Base-by-base conservation (phyloP, 768 basidiomycete species). In the Strobilomyces echinocephalus region DNA sequence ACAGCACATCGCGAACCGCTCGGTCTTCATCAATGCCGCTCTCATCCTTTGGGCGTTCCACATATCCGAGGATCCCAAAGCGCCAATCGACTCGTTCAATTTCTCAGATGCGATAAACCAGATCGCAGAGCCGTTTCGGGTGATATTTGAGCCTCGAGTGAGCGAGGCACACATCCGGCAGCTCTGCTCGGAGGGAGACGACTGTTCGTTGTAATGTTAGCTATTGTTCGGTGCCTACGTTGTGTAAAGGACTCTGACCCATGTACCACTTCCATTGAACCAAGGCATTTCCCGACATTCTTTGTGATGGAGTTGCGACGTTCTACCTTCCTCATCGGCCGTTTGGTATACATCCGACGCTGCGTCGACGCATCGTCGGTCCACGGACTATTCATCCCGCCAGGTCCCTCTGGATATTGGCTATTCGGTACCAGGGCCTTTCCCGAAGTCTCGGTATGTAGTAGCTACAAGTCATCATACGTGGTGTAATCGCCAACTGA, bases 341-440 rank as follows among this genome's bases (percentile, higher is more conserved):
- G 52, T 35, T 56, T 34, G 46, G 14, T 24, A 9, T 54, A 38
- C 28, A 6, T 26, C 21, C 18, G 26, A 14, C 31, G 11, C 30
- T 8, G 38, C 15, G 6, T 39, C 18, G 26, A 14, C 31, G 11
- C 30, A 11, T 43, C 15, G 6, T 39, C 30, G 8, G 46, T 18
- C 26, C 52, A 21, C 40, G 30, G 35, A 11, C 14, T 54, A 15
- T 41, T 34, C 2, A 8, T 48, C n/a, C 55, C 55, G 1, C 55
- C 55, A n/a, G 55, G 55, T 16, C 55, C 55, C 11, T 16, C 55
- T n/a, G 55, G 52, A 16, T 52, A 56, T 5, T 56, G 55, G 55
- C 11, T 54, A 5, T 56, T 56, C 5, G 55, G 55, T 31, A 56
- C 46, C 0, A 41, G n/a, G n/a, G n/a, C n/a, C 52, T 0, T 56